These are phyloP conservation scores for Simmondsia chinensis DNA, from an alignment of 148 eudicot species.

Conservation along the genomic window DNA sequence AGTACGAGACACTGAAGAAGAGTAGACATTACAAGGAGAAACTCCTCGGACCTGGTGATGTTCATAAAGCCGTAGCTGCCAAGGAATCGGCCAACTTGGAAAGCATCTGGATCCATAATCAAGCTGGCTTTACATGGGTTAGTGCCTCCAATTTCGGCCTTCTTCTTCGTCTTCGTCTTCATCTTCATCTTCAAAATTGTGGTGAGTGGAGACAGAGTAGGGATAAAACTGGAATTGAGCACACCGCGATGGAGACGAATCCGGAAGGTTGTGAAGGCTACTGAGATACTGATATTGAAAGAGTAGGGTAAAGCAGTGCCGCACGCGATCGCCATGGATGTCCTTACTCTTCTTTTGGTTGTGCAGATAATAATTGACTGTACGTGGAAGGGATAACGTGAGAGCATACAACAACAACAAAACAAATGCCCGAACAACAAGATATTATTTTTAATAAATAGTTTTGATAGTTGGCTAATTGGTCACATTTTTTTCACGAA, in stretches of 20 bases:
- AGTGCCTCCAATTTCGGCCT: not conserved
- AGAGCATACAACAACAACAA: too few relatives aligned
- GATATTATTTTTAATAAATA: too few relatives aligned
- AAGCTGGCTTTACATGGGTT: conserved; percentile 29
- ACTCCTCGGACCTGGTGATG: conserved; percentile 54
- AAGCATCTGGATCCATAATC: conserved; percentile 54
- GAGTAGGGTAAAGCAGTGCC: not conserved
- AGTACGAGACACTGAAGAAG: not conserved
- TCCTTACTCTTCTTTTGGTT: too few relatives aligned
- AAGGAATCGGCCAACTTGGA: conserved; percentile 74
- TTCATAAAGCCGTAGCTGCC: conserved; percentile 94
- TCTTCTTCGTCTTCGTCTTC: not conserved
- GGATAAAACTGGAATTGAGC: not conserved
- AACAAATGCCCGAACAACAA: too few relatives aligned
- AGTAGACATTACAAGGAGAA: not conserved
- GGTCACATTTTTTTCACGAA: too few relatives aligned
- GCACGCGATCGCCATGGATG: too few relatives aligned
- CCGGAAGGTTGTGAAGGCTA: not conserved
- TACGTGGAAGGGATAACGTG: too few relatives aligned
- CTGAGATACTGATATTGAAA: not conserved
- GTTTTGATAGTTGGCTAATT: too few relatives aligned
- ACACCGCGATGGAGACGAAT: not conserved
- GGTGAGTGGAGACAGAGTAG: too few relatives aligned
- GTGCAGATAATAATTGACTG: too few relatives aligned
- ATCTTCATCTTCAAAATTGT: too few relatives aligned